Base-by-base conservation (phyloP, 1,139 yeast species). In the Lodderomyces theae region DNA sequence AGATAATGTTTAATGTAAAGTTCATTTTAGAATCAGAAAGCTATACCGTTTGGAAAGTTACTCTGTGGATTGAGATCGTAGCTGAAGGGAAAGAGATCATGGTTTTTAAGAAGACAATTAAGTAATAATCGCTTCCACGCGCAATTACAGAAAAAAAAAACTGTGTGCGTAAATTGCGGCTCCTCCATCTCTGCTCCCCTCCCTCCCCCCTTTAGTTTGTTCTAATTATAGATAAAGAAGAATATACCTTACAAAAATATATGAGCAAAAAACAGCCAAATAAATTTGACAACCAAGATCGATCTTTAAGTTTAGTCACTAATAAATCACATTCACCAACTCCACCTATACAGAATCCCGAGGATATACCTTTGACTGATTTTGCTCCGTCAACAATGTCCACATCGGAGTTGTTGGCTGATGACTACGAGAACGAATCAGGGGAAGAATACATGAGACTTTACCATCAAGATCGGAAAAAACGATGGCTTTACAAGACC, bases 1-100 rank as follows among this genome's bases (percentile, higher is more conserved):
- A n/a, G 31, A n/a, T 33, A 33, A 21, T 33, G 35, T 33, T 33
- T 33, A 22, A 22, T 33, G 19, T 33, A 33, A 28, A 28, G 31
- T 28, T 15, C 4, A 5, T 28, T 28, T 28, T 28, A 18, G 31
- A 28, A 15, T 15, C 8, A 16, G 31, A 25, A 25, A 19, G n/a
- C n/a, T n/a, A n/a, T n/a, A n/a, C n/a, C n/a, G n/a, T n/a, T n/a
- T n/a, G n/a, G n/a, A n/a, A n/a, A n/a, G n/a, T n/a, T n/a, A n/a
- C n/a, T n/a, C n/a, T n/a, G n/a, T n/a, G n/a, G n/a, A n/a, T n/a
- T n/a, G n/a, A n/a, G n/a, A n/a, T n/a, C n/a, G n/a, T n/a, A n/a
- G n/a, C n/a, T n/a, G n/a, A n/a, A n/a, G n/a, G n/a, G n/a, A n/a
- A n/a, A n/a, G n/a, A n/a, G n/a, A n/a, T n/a, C n/a, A n/a, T n/a